Evolutionary conservation across 2,329 filamentous ascomycete species (phyloP).

Genomic region (Curvularia sp.): DNA sequence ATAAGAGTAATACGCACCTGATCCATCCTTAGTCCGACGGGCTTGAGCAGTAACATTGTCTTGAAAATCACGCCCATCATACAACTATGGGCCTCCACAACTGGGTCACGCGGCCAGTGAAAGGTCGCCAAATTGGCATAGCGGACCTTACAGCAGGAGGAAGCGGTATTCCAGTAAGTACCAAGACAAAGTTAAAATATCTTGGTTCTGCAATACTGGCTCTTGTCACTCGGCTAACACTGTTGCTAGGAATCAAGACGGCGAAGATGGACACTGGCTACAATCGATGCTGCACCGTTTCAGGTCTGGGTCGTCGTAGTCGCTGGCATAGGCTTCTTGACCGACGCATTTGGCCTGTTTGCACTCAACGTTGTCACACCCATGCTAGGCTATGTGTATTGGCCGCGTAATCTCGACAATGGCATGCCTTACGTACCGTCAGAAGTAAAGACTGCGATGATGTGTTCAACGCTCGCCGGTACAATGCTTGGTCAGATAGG

Average conservation of each 20-base stretch:
- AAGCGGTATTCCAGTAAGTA: slow-evolving; percentile 41
- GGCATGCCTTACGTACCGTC: slow-evolving; percentile 37
- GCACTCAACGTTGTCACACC: slow-evolving; percentile 52
- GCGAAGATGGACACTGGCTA: slow-evolving; percentile 44
- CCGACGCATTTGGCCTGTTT: slow-evolving; percentile 52
- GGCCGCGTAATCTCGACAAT: slow-evolving; percentile 35
- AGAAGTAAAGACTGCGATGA: slow-evolving; percentile 48
- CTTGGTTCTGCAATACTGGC: too few relatives aligned
- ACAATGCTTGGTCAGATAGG: slow-evolving; percentile 51
- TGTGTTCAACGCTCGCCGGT: slow-evolving; percentile 50
- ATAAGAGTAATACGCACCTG: slow-evolving; percentile 4
- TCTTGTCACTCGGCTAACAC: not conserved
- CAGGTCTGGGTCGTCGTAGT: slow-evolving; percentile 50
- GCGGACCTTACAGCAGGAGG: slow-evolving; percentile 45
- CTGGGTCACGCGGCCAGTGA: slow-evolving; percentile 43
- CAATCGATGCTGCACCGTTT: slow-evolving; percentile 45
- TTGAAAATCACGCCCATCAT: not conserved
- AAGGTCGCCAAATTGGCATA: slow-evolving; percentile 39
- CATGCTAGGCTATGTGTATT: slow-evolving; percentile 52
- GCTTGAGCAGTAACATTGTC: not conserved
- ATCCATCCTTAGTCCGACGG: not conserved
- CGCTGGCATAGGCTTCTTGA: slow-evolving; percentile 52
- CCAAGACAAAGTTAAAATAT: not conserved
- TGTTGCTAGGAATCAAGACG: slow-evolving; percentile 31
- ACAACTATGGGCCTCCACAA: slow-evolving; percentile 39